These are phyloP conservation scores for Astrephomene gubernaculifera DNA, from an alignment of 139 green algal genomes.

Conservation along the genomic window DNA sequence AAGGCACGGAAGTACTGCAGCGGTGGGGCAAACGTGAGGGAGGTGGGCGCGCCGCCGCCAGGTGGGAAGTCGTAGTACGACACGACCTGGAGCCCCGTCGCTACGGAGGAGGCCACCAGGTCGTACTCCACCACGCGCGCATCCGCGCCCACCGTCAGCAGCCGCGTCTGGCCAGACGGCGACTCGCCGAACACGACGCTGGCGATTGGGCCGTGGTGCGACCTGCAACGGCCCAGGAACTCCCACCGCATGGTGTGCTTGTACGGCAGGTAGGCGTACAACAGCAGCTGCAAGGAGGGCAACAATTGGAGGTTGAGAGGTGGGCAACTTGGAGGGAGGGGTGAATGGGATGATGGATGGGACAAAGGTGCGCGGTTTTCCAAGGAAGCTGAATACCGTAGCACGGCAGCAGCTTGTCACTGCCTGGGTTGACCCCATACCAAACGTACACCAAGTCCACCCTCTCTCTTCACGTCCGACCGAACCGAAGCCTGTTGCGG, in stretches of 20 bases:
- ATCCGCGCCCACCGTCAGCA: slow-evolving; percentile 80
- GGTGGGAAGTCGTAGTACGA: slow-evolving; percentile 46
- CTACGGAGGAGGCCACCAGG: slow-evolving; percentile 48
- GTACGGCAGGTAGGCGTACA: slow-evolving; percentile 69
- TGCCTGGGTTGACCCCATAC: too few species aligned
- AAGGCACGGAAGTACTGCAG: slow-evolving; percentile 71
- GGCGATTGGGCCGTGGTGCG: slow-evolving; percentile 66
- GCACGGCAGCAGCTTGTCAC: too few species aligned
- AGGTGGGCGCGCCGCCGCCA: slow-evolving; percentile 52
- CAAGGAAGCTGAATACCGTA: too few species aligned
- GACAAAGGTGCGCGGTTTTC: too few species aligned
- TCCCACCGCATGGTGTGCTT: slow-evolving; percentile 74
- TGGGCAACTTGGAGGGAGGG: background rate
- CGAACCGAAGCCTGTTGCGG: too few species aligned
- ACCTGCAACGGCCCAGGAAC: slow-evolving; percentile 68
- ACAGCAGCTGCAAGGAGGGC: slow-evolving; percentile 43
- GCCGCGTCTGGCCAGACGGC: slow-evolving; percentile 65
- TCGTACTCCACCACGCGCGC: slow-evolving; percentile 76
- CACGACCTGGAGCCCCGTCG: slow-evolving; percentile 53
- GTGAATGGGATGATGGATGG: too few species aligned
- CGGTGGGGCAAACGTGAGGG: slow-evolving; percentile 74
- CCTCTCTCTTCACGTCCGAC: too few species aligned
- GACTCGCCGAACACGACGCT: slow-evolving; percentile 72
- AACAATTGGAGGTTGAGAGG: background rate
- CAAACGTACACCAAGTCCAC: too few species aligned